Conservation (phyloP, 2,329 filamentous ascomycete species). For the Pyricularia sp. region DNA sequence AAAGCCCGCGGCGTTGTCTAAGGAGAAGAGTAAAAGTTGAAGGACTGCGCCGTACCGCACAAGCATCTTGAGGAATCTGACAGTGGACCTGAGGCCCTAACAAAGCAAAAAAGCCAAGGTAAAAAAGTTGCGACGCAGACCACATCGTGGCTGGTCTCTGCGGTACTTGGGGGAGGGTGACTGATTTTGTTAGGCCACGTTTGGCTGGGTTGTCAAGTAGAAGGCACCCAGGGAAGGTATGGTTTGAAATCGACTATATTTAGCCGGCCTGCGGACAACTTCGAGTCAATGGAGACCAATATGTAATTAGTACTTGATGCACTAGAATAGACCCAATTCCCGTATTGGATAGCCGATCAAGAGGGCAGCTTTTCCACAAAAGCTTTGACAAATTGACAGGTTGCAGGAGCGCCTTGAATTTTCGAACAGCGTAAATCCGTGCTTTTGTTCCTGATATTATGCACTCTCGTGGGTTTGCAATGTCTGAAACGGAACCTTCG, state of each 20-base stretch:
- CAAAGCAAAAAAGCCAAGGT: conserved; percentile 41
- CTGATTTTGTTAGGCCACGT: neutral
- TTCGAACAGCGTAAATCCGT: neutral
- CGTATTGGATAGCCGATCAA: neutral
- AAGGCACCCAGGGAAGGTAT: neutral
- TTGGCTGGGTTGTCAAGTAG: neutral
- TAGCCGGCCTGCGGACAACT: neutral
- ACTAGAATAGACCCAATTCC: neutral
- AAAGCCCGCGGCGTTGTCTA: conserved; percentile 6
- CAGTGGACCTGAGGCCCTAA: conserved; percentile 37
- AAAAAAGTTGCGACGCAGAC: conserved; percentile 40
- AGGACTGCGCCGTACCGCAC: conserved; percentile 33
- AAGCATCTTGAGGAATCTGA: conserved; percentile 32
- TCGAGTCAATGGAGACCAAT: neutral
- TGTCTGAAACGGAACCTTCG: neutral
- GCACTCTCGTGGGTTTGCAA: neutral
- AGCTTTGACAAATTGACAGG: neutral
- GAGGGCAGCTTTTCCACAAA: neutral
- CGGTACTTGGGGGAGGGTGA: neutral
- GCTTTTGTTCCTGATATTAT: neutral
- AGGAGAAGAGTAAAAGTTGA: conserved; percentile 5
- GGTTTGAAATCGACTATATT: neutral
- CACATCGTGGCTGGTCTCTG: conserved; percentile 26
- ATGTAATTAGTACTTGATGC: too few species aligned
- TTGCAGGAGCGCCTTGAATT: neutral